Conservation (phyloP, 2,329 filamentous ascomycete species). For the Penicillium sp. region DNA sequence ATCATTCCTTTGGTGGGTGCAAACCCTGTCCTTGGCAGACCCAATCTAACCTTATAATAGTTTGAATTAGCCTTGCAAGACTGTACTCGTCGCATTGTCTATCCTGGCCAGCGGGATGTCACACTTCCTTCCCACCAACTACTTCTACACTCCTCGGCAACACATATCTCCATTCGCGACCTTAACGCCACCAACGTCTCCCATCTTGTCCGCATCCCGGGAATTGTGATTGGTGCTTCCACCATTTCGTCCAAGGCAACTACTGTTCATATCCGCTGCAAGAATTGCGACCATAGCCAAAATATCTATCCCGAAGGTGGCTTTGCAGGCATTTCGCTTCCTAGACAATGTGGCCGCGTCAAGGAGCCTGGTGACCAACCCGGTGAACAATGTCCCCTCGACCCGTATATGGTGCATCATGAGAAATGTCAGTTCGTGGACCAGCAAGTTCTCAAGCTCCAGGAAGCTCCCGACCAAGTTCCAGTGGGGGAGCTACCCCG, state of each 20-base stretch:
- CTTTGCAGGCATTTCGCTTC: constrained; percentile 82
- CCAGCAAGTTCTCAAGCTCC: constrained; percentile 95
- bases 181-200: constrained; percentile 90
- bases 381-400: constrained; percentile 76
- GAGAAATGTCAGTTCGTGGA: constrained; percentile 94
- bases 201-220: constrained; percentile 90
- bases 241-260: constrained; percentile 96
- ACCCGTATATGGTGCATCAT: constrained; percentile 94
- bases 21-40: neutral
- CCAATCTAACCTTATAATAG: constrained; percentile 48
- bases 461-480: constrained; percentile 95
- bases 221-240: constrained; percentile 95
- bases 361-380: constrained; percentile 62
- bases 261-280: constrained; percentile 78
- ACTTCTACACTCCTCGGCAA: constrained; percentile 86
- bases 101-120: constrained; percentile 66
- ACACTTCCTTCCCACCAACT: constrained; percentile 88
- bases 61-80: constrained; percentile 87
- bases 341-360: constrained; percentile 68
- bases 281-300: constrained; percentile 73
- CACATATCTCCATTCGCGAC: constrained; percentile 89
- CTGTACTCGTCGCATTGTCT: constrained; percentile 91
- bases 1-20: constrained; percentile 80
- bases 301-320: constrained; percentile 74
- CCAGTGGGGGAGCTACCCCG: constrained; percentile 93